Base-by-base conservation (phyloP, 1,139 yeast genomes). In the Hemisphaericaspora subhashii region DNA sequence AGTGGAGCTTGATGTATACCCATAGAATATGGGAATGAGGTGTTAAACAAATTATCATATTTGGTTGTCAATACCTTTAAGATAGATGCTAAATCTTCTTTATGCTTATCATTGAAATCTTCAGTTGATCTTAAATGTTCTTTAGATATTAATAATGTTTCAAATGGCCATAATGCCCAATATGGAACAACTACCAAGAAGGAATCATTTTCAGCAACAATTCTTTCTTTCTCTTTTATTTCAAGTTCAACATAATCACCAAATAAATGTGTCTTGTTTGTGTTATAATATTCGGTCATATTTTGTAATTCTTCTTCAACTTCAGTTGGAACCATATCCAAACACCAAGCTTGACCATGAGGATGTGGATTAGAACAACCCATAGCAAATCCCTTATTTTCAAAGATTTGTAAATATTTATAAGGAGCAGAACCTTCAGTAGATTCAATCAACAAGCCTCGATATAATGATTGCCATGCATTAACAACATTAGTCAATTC, bases 91-190 rank as follows among this genome's bases (percentile, higher is more conserved):
- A 84, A 71, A 47, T 83, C 87, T 7, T 41, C 37, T 44, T 70
- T 73, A 47, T 83, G 81, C 43, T 66, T 61, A 3, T 62, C 68
- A 20, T 61, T 62, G 48, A 84, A 75, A 25, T 78, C 78, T 26
- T 62, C 61, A 15, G 83, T 56, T 18, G 82, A 77, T 25, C 72
- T 62, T 41, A 81, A 63, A 45, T 80, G 83, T 26, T 66, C 62
- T 51, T 79, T 78, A 17, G 87, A 57, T 8, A 83, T 62, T 29
- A 84, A 66, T 60, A 84, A 63, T 5, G 86, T 79, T 60, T 84
- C 89, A 57, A 82, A 84, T 6, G 92, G 92, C 90, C 92, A 84
- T 35, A 81, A 71, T 3, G 90, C 92, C 92, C 92, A 84, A 60
- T 79, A 84, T 35, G 92, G 90, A 11, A 84, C 88, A 12, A 83